phyloP scores from a whole-genome alignment of 306 rosid species.

The Notholithocarpus densiflorus region DNA sequence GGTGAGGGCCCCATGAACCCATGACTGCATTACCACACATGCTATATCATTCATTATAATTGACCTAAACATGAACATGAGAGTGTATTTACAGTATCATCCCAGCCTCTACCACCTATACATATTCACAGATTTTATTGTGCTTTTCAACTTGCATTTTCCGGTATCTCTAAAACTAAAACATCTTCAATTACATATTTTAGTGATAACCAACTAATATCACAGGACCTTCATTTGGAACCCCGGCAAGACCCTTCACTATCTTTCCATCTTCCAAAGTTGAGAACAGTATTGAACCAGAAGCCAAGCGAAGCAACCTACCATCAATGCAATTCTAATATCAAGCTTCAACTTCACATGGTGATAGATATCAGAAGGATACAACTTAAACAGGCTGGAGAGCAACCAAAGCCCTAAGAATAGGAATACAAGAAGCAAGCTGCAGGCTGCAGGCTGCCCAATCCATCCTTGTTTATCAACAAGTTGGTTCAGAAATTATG shows the following conservation, averaged over 20 bases:
- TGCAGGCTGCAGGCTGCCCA: not conserved
- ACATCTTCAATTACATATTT: not conserved
- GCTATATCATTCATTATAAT: too few relatives aligned
- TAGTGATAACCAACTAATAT: conserved; percentile 56
- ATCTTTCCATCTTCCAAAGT: conserved; percentile 84
- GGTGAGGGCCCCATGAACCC: too few relatives aligned
- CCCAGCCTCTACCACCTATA: too few relatives aligned
- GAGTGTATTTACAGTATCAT: too few relatives aligned
- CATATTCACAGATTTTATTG: too few relatives aligned
- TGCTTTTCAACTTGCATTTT: too few relatives aligned
- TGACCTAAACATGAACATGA: too few relatives aligned
- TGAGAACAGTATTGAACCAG: conserved; percentile 70
- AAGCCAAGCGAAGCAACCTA: conserved; percentile 48
- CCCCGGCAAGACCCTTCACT: conserved; percentile 83
- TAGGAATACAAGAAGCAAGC: not conserved
- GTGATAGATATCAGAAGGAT: not conserved
- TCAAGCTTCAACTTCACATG: conserved; percentile 9
- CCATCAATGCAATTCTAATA: conserved; percentile 17
- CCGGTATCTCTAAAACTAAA: not conserved
- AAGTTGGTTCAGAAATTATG: not conserved
- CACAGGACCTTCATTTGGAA: conserved; percentile 92
- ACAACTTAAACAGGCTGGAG: conserved; percentile 8
- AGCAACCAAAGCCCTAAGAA: not conserved
- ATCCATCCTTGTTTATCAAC: not conserved
- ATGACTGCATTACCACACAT: too few relatives aligned